Evolutionary conservation across 192 early-diverging fungal genomes (phyloP), one percentile per base, ranked within the genome.

Genomic region (Oehlia diaphana): DNA sequence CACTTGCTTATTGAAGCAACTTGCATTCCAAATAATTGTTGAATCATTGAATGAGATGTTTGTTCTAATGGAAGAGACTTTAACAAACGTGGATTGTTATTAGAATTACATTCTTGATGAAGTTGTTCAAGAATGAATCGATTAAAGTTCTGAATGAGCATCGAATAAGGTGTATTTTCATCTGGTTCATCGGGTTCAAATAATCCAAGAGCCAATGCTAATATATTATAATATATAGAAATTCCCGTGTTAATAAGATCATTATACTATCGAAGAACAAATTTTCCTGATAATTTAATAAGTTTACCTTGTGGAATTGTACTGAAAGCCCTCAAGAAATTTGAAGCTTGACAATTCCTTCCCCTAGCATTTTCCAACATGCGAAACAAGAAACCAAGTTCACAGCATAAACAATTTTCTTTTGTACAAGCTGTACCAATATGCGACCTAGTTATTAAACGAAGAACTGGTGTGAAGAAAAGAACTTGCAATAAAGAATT

Each of bases 61-160:
- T 82, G n/a, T 26, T 78, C 71, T 37, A 77, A 69, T 62, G 64
- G 66, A 35, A 82, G 58, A 21, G 73, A 68, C 69, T 80, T 78
- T 23, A 81, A 82, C 44, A 83, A 71, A 8, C 77, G 63, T 10
- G 87, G 82, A 21, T 81, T 83, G 63, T 74, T 82, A 12, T 78
- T 79, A 12, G 84, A 47, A 81, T 89, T 86, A 44, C 90, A 90
- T 63, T 97, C 96, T 61, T 87, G 90, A 78, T 91, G 92, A 26
- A 96, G 87, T 79, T 97, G 96, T 83, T 98, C 97, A 67, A 98
- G 86, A 37, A 99, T 87, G 80, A 99, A 98, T 19, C 98, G 93
- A 76, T 90, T 87, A 74, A 95, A 95, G 37, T 91, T 94, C 81
- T 98, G 97, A 33, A 96, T 96, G 71, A 97, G 81, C 16, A 91